These are phyloP conservation scores for Erythrophleum fordii DNA, from an alignment of 306 rosid genomes.

Conservation along the genomic window DNA sequence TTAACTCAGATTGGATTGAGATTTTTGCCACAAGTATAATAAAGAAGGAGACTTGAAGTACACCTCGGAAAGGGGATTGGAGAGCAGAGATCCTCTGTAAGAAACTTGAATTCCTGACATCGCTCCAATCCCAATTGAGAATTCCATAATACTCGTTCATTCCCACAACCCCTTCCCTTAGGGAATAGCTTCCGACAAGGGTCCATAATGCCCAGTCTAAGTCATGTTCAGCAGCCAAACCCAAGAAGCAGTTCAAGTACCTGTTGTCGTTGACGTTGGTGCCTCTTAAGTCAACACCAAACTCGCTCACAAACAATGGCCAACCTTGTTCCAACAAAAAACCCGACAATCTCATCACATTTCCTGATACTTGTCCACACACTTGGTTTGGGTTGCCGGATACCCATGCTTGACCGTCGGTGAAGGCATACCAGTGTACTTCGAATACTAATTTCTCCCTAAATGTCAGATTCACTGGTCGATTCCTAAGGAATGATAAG, in stretches of 20 bases:
- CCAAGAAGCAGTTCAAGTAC: slow-evolving; percentile 69
- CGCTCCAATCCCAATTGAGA: slow-evolving; percentile 63
- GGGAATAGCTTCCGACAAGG: slow-evolving; percentile 79
- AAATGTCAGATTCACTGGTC: slow-evolving; percentile 59
- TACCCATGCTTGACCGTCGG: slow-evolving; percentile 73
- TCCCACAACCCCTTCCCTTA: slow-evolving; percentile 72
- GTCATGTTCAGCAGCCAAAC: slow-evolving; percentile 74
- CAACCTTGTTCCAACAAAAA: slow-evolving; percentile 68
- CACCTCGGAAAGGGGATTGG: slow-evolving; percentile 87
- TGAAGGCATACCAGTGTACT: slow-evolving; percentile 78
- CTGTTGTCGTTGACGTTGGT: slow-evolving; percentile 81
- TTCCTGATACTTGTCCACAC: slow-evolving; percentile 65
- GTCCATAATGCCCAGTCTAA: slow-evolving; percentile 91
- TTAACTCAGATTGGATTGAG: background rate
- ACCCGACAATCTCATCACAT: slow-evolving; percentile 58
- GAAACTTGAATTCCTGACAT: slow-evolving; percentile 55
- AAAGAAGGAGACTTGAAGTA: background rate
- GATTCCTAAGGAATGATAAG: slow-evolving; percentile 60
- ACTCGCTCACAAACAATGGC: slow-evolving; percentile 89
- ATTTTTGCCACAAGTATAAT: too few relatives aligned
- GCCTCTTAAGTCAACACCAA: slow-evolving; percentile 80
- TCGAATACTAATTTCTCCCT: slow-evolving; percentile 69
- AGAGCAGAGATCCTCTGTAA: slow-evolving; percentile 58
- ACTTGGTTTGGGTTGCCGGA: slow-evolving; percentile 80
- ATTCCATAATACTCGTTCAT: slow-evolving; percentile 77